Percentiles rank a stretch among this genome's conserved stretches.
phyloP scores from a whole-genome alignment of 108 stramenopile species.

The Bacterosira constricta region DNA sequence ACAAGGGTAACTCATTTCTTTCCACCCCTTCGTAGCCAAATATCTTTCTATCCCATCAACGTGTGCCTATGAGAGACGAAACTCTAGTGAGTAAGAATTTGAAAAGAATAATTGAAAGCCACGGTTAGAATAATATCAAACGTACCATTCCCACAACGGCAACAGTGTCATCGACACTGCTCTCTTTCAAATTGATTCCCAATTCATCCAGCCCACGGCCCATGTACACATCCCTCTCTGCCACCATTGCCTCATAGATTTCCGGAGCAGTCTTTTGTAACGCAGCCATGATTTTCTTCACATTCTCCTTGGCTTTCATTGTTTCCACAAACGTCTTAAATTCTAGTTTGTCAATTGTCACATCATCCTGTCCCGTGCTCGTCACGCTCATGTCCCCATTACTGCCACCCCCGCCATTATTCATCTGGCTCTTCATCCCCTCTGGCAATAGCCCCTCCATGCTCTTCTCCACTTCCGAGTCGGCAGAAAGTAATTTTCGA shows the following conservation, averaged over 20 bases:
- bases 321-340: conserved; percentile 55
- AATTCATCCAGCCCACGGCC: conserved; percentile 52
- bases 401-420: background rate
- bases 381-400: background rate
- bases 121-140: no score
- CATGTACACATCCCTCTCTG: conserved; percentile 60
- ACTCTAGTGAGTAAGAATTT: no score
- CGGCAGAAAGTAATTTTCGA: conserved; percentile 34
- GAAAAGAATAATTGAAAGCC: no score
- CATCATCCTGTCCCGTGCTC: conserved; percentile 15
- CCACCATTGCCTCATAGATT: conserved; percentile 58
- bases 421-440: conserved; percentile 30
- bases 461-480: conserved; percentile 43
- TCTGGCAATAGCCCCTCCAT: conserved; percentile 44
- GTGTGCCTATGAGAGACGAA: no score
- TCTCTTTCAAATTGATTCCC: conserved; percentile 12
- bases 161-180: conserved; percentile 28
- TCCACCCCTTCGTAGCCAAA: conserved; percentile 49
- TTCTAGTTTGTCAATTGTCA: conserved; percentile 36
- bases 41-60: conserved; percentile 56
- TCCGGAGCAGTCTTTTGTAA: conserved; percentile 42
- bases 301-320: conserved; percentile 57
- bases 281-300: conserved; percentile 48
- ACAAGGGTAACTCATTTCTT: conserved; percentile 37
- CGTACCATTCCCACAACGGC: conserved; percentile 59